Base-by-base conservation (phyloP, 2,329 filamentous ascomycete genomes). In the Calycina marina region DNA sequence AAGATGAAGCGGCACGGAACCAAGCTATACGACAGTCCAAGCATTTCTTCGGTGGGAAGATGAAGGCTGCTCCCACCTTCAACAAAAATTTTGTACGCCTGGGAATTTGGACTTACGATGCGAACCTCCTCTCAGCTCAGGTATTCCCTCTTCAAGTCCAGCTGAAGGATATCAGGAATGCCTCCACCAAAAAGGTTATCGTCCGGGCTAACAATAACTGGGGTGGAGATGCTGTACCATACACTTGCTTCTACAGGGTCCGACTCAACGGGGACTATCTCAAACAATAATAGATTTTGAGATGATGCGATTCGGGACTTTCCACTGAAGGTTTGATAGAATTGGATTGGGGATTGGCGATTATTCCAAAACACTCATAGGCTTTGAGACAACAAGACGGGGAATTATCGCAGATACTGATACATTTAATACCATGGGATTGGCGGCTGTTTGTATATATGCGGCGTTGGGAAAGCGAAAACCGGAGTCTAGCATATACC, bases 181-280 rank as follows among this genome's bases (percentile, higher is more conserved):
- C 63, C 10, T 53, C 52, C 11, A 71, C 71, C 4, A 60, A 63
- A 29, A 56, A 65, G 6, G 49, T 78, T 5, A 48, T 72, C 12
- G 50, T 80, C 14, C 58, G 72, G 9, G 64, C 68, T 2, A 51
- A 62, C 34, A 67, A 56, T 45, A 79, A 79, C 47, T 65, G 73
- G 45, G 72, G 73, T 10, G 57, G 61, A 6, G 49, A 46, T 15
- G 56, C 32, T 1, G 41, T 49, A 2, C 39, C 69, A 28, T 72
- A 75, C 46, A 78, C 73, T 3, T 79, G 75, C 48, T 66, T 80
- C 44, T 80, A 79, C 53, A 59, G 73, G 1, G 52, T 76, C n/a
- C 57, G 63, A 35, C 37, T 79, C 27, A 76, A 69, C 47, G 75
- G 63, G 4, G 39, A n/a, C n/a, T n/a, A n/a, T n/a, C n/a, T n/a